These are phyloP conservation scores for Thalassiosira livingstoniorum DNA, from an alignment of 352 stramenopile genomes.

Conservation along the genomic window DNA sequence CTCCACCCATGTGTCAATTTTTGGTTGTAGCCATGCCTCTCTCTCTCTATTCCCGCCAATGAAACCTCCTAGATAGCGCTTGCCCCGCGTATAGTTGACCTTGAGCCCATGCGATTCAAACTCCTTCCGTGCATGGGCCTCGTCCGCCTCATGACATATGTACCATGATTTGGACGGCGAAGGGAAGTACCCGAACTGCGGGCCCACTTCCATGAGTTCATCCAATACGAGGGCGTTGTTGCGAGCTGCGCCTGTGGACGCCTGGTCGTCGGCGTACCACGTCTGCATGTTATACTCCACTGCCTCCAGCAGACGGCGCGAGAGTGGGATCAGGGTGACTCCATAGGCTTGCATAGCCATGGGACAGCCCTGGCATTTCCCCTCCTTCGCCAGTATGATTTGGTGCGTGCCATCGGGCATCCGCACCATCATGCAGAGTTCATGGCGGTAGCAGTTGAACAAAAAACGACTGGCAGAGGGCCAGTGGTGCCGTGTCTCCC, in stretches of 20 bases:
- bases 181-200: conserved; percentile 22
- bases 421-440: neutral
- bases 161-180: conserved; percentile 3
- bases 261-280: conserved; percentile 47
- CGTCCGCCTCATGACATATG: conserved; percentile 16
- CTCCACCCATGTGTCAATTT: conserved; percentile 22
- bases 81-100: conserved; percentile 25
- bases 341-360: conserved; percentile 43
- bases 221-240: neutral
- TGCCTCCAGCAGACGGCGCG: neutral
- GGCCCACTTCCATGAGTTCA: conserved; percentile 18
- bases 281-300: conserved; percentile 24
- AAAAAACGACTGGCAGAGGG: conserved; percentile 2
- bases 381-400: conserved; percentile 12
- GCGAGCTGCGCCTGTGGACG: neutral
- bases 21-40: conserved; percentile 18
- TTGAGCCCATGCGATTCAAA: conserved; percentile 11
- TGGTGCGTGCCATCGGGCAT: neutral
- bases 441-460: conserved; percentile 44
- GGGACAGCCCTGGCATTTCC: conserved; percentile 31
- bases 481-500: conserved; percentile 13
- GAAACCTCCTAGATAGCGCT: conserved; percentile 38
- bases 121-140: neutral
- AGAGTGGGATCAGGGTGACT: conserved; percentile 33
- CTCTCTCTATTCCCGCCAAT: conserved; percentile 17